phyloP scores from a whole-genome alignment of 805 yeast genomes.

The Ogataea trehaloabstinens region DNA sequence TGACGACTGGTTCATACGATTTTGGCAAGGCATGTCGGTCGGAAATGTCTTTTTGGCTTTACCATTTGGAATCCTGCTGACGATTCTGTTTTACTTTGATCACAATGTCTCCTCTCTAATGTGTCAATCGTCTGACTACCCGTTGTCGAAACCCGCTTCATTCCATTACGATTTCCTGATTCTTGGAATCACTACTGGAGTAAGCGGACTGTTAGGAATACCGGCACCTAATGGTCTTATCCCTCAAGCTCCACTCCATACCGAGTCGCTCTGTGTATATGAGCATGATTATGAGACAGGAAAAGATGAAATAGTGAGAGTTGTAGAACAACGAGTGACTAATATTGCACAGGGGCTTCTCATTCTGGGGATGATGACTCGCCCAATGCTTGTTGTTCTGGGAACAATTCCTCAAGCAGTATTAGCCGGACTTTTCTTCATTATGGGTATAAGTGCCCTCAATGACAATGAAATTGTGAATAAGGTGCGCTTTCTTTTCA shows the following conservation, averaged over 20 bases:
- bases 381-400: conserved; percentile 79
- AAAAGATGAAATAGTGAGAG: conserved; percentile 39
- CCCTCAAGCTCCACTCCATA: conserved; percentile 96
- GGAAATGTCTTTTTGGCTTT: conserved; percentile 83
- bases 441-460: conserved; percentile 86
- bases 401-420: conserved; percentile 92
- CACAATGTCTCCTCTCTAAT: conserved; percentile 93
- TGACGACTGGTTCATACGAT: conserved; percentile 75
- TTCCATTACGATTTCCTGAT: conserved; percentile 92
- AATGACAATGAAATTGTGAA: conserved; percentile 62
- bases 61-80: conserved; percentile 86
- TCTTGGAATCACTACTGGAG: conserved; percentile 81
- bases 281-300: conserved; percentile 36
- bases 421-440: conserved; percentile 85
- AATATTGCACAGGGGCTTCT: conserved; percentile 83
- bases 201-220: conserved; percentile 82
- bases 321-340: conserved; percentile 87
- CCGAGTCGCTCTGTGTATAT: conserved; percentile 67
- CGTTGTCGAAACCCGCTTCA: conserved; percentile 79
- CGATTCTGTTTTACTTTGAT: conserved; percentile 87
- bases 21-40: conserved; percentile 66
- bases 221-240: conserved; percentile 97
- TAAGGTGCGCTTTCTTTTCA: conserved; percentile 58
- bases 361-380: conserved; percentile 82
- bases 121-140: conserved; percentile 82